phyloP scores from a whole-genome alignment of 805 yeast species.

The Candida odintsovae region DNA sequence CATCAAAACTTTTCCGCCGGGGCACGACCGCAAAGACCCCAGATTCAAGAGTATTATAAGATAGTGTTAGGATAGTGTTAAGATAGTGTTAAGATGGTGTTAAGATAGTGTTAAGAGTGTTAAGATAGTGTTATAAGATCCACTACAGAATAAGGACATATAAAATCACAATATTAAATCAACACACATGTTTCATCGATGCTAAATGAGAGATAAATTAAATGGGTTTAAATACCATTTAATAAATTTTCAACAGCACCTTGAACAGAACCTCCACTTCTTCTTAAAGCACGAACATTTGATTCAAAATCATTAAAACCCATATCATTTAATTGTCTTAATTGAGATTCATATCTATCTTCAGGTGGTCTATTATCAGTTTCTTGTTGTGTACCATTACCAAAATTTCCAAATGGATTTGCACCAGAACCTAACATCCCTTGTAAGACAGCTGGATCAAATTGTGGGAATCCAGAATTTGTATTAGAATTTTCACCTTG shows the following conservation, averaged over 20 bases:
- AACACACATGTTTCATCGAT: background rate
- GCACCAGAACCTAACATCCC: constrained; percentile 39
- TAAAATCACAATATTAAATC: too few species aligned
- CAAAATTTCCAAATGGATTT: constrained; percentile 1
- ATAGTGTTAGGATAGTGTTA: too few species aligned
- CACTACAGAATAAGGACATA: too few species aligned
- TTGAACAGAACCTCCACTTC: constrained; percentile 96
- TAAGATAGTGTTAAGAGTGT: too few species aligned
- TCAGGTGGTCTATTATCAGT: constrained; percentile 70
- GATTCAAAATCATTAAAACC: constrained; percentile 90
- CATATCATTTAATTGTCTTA: constrained; percentile 74
- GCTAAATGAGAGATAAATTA: too few species aligned
- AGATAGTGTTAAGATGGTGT: too few species aligned
- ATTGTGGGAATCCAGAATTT: constrained; percentile 28
- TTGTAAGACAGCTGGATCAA: constrained; percentile 43
- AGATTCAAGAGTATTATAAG: too few species aligned
- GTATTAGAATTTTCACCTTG: constrained; percentile 19
- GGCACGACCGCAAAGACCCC: background rate
- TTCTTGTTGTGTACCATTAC: constrained; percentile 15
- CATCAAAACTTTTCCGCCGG: background rate
- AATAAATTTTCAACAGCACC: constrained; percentile 90
- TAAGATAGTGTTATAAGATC: too few species aligned
- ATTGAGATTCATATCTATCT: constrained; percentile 65
- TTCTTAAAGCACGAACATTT: constrained; percentile 85
- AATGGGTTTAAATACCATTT: constrained; percentile 33